Evolutionary conservation across 2,329 filamentous ascomycete species (phyloP).

Genomic region (Xylariaceae sp.): DNA sequence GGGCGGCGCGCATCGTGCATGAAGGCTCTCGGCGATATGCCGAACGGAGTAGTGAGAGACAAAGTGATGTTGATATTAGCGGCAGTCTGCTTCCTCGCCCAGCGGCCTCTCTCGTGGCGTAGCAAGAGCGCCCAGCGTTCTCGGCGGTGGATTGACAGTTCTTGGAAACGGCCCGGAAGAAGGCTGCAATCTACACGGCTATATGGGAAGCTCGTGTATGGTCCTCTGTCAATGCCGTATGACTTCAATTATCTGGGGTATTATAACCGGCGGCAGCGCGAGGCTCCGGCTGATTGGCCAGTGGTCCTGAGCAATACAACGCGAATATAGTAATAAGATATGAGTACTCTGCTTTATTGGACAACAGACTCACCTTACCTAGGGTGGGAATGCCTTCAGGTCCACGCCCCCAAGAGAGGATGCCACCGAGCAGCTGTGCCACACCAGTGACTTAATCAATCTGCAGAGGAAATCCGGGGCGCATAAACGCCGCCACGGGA

Average conservation of each 20-base stretch:
- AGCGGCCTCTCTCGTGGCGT: background rate
- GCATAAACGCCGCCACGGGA: no score
- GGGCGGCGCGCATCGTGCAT: background rate
- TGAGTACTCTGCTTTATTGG: no score
- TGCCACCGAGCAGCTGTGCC: no score
- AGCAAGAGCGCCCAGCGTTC: background rate
- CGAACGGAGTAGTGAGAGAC: constrained; percentile 3
- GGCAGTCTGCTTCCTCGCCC: constrained; percentile 5
- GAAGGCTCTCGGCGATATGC: constrained; percentile 3
- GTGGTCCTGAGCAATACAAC: no score
- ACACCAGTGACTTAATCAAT: no score
- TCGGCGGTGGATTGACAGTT: no score
- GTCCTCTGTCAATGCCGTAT: constrained; percentile 8
- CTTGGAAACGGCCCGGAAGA: constrained; percentile 8
- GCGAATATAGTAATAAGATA: no score
- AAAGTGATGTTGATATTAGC: constrained; percentile 4
- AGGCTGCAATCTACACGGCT: constrained; percentile 17
- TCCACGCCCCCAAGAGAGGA: no score
- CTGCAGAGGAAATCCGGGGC: no score
- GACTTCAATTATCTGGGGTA: constrained; percentile 11
- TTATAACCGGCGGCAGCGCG: constrained; percentile 1
- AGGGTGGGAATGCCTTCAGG: no score
- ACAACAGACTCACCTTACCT: no score
- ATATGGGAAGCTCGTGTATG: constrained; percentile 8
- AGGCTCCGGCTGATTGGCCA: constrained; percentile 1